Base-by-base conservation (phyloP, 2,329 filamentous ascomycete genomes). In the Colletotrichum musicola region DNA sequence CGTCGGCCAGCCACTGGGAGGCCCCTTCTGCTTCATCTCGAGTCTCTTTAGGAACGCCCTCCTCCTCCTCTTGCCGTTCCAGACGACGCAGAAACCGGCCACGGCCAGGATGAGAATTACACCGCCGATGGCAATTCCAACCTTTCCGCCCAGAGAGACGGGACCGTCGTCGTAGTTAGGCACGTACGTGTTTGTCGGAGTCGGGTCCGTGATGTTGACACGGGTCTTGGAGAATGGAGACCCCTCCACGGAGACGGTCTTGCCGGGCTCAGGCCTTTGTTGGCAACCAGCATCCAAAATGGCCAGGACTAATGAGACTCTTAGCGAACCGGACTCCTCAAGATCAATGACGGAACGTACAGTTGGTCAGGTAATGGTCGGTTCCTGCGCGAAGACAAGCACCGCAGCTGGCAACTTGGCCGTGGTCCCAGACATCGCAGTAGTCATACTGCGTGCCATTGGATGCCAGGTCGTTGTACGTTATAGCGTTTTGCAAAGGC, bases 251-350 rank as follows among this genome's bases (percentile, higher is more conserved):
- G 84, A 84, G n/a, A 90, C 72, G 0, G 78, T 83, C 0, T 77
- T 73, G 0, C 87, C 88, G 0, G 80, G 75, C 0, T 74, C 70
- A 0, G 89, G 86, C 64, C 80, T 79, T 71, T 90, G 85, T 60
- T 81, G 74, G 72, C 89, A 91, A 6, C 85, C 88, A 18, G 86
- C 88, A 64, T 88, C 78, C 7, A 91, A 80, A 42, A 86, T 78
- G 13, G 79, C 83, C 49, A 88, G 70, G 70, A 86, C 84, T 86
- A 40, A 6, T 35, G 27, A 12, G 27, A n/a, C 25, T 25, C 16
- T 68, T 25, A 46, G 66, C 73, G 42, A 74, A 70, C n/a, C n/a
- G n/a, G n/a, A n/a, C n/a, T n/a, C n/a, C n/a, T n/a, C n/a, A n/a
- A n/a, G n/a, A n/a, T n/a, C n/a, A n/a, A n/a, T n/a, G n/a, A n/a